Evolutionary conservation across 352 stramenopile genomes (phyloP).

Genomic region (Pythium aristosporum): DNA sequence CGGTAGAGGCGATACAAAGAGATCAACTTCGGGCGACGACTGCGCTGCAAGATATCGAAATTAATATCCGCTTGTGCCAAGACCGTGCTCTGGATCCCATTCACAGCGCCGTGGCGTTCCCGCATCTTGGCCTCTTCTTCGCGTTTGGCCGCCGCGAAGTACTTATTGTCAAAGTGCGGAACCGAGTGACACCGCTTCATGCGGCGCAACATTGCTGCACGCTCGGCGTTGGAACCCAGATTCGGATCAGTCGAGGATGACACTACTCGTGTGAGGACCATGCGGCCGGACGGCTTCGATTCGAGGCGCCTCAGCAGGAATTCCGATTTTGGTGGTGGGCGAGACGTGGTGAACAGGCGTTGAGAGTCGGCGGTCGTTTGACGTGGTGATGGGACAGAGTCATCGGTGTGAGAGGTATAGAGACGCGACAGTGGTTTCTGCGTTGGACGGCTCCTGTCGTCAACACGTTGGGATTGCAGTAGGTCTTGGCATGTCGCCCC

Average conservation of each 20-base stretch:
- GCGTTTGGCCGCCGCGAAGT: conserved; percentile 36
- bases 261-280: conserved; percentile 13
- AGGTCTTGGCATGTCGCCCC: background rate
- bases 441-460: background rate
- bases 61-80: conserved; percentile 34
- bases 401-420: background rate
- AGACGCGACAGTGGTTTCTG: background rate
- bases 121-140: conserved; percentile 24
- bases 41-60: conserved; percentile 61
- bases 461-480: background rate
- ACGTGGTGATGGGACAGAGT: background rate
- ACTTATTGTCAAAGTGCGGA: conserved; percentile 39
- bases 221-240: background rate
- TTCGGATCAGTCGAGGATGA: background rate
- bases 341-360: background rate
- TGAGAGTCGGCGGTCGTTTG: background rate
- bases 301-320: conserved; percentile 9
- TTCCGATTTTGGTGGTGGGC: background rate
- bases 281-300: conserved; percentile 15
- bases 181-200: conserved; percentile 52
- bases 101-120: conserved; percentile 3
- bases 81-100: conserved; percentile 32
- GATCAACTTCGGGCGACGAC: conserved; percentile 44
- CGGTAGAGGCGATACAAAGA: conserved; percentile 44
- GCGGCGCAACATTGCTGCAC: conserved; percentile 13